Evolutionary conservation across 495 filamentous ascomycete genomes (phyloP).

Genomic region (Talaromyces adpressus): DNA sequence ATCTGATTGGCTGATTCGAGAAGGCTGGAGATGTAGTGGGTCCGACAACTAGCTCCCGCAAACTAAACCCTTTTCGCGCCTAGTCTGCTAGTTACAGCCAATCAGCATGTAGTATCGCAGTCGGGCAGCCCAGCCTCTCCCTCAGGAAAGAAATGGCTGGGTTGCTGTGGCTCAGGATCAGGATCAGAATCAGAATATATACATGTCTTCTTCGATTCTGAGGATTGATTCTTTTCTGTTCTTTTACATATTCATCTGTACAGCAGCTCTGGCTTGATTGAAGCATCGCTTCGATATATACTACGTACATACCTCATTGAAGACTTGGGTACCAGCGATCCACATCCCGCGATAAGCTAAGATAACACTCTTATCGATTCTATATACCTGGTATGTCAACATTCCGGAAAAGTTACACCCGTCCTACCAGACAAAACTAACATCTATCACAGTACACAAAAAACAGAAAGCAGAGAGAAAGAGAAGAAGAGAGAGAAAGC

Average conservation of each 20-base stretch:
- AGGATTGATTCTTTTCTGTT: neutral
- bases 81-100: neutral
- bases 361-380: slow-evolving; percentile 2
- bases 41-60: neutral
- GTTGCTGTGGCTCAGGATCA: neutral
- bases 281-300: neutral
- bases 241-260: neutral
- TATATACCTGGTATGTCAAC: neutral
- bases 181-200: neutral
- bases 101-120: neutral
- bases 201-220: neutral
- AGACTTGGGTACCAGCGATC: neutral
- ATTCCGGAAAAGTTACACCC: neutral
- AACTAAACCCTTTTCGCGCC: neutral
- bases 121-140: slow-evolving; percentile 1
- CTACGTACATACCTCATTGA: neutral
- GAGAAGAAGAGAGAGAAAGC: slow-evolving; percentile 33
- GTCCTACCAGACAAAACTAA: neutral
- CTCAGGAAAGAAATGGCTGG: neutral
- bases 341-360: slow-evolving; percentile 9
- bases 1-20: neutral
- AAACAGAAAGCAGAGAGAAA: neutral
- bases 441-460: neutral
- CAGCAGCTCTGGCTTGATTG: neutral
- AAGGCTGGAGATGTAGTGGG: neutral